Evolutionary conservation across 495 filamentous ascomycete species (phyloP).

Genomic region (Neurospora tetrasperma): DNA sequence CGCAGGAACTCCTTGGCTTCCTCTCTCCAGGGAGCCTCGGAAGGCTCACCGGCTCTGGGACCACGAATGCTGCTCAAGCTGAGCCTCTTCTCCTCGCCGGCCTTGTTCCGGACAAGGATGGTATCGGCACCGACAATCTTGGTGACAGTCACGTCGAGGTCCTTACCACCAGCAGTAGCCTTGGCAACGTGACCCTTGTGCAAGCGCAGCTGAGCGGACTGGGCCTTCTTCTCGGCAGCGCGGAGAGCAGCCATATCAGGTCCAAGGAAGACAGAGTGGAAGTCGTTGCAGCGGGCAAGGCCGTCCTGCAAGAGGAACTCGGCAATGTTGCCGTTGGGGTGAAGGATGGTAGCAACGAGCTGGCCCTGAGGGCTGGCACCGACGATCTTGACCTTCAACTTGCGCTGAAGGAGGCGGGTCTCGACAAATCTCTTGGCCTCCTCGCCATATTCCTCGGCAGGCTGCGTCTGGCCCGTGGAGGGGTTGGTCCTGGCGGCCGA

Average conservation of each 20-base stretch:
- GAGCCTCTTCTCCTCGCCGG: slow-evolving; percentile 76
- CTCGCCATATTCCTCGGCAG: slow-evolving; percentile 78
- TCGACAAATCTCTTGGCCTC: slow-evolving; percentile 83
- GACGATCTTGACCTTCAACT: slow-evolving; percentile 67
- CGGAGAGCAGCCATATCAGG: slow-evolving; percentile 74
- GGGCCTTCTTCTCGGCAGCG: slow-evolving; percentile 79
- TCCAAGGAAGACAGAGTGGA: slow-evolving; percentile 84
- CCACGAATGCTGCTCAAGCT: slow-evolving; percentile 88
- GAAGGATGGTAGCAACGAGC: slow-evolving; percentile 67
- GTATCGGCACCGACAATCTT: slow-evolving; percentile 86
- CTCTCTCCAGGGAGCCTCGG: slow-evolving; percentile 70
- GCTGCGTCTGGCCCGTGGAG: slow-evolving; percentile 64
- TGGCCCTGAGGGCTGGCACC: slow-evolving; percentile 82
- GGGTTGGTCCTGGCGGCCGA: slow-evolving; percentile 69
- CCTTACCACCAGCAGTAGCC: slow-evolving; percentile 38
- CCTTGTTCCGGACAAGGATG: slow-evolving; percentile 71
- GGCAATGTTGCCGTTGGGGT: slow-evolving; percentile 86
- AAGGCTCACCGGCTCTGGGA: slow-evolving; percentile 52
- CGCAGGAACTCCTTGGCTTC: slow-evolving; percentile 95
- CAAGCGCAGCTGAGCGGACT: slow-evolving; percentile 57
- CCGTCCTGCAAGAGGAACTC: slow-evolving; percentile 79
- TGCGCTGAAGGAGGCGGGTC: slow-evolving; percentile 70
- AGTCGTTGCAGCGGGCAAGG: slow-evolving; percentile 83
- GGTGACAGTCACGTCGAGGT: slow-evolving; percentile 68
- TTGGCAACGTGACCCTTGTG: slow-evolving; percentile 69